Conservation (phyloP, 148 eudicot species). For the Arctostaphylos glauca region DNA sequence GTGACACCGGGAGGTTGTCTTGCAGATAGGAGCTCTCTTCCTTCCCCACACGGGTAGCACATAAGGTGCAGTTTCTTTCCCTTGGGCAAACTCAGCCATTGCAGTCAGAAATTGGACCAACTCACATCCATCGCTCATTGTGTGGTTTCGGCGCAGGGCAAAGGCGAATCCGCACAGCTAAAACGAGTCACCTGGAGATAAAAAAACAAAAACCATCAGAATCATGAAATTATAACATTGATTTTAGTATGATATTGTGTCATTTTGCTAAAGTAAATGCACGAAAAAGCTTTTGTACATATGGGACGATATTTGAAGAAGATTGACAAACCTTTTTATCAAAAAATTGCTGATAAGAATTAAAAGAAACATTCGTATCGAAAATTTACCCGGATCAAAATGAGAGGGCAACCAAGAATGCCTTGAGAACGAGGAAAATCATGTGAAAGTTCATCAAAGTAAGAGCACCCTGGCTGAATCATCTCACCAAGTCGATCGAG, state of each 20-base stretch:
- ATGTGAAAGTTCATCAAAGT: background rate
- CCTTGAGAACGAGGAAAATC: slow-evolving; percentile 15
- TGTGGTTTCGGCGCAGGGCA: slow-evolving; percentile 22
- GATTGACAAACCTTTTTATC: no score
- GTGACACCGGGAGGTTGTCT: slow-evolving; percentile 18
- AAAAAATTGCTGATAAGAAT: no score
- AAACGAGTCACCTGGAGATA: no score
- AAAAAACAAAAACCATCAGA: no score
- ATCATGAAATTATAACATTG: no score
- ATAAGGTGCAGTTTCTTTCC: slow-evolving; percentile 4
- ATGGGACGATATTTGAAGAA: no score
- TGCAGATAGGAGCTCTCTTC: slow-evolving; percentile 21
- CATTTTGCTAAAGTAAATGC: no score
- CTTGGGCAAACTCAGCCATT: slow-evolving; percentile 16
- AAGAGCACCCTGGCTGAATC: background rate
- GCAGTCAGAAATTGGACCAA: slow-evolving; percentile 14
- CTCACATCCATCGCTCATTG: slow-evolving; percentile 16
- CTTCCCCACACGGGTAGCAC: slow-evolving; percentile 20
- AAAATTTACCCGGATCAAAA: slow-evolving; percentile 12
- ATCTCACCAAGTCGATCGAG: background rate
- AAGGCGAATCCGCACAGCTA: slow-evolving; percentile 18
- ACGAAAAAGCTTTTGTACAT: no score
- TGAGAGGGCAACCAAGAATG: slow-evolving; percentile 12
- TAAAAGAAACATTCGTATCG: no score
- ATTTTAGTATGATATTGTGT: no score